A percentile compares a stretch with the other conserved stretches of the same genome.
Conservation (phyloP, 768 basidiomycete genomes). For the Termitomyces sp. region DNA sequence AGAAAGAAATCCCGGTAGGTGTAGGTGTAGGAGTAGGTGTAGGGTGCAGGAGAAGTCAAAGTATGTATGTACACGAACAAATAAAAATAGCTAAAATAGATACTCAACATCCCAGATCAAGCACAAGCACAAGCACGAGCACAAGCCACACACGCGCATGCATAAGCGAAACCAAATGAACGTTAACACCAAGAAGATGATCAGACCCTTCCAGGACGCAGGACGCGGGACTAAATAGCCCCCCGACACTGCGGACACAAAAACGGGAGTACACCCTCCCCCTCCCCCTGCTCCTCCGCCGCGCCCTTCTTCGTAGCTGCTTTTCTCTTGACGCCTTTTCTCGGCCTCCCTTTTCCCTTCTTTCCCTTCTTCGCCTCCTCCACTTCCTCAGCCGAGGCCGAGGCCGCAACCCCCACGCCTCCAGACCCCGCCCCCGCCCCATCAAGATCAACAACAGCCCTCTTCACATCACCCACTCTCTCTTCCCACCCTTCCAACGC, state of each 20-base stretch:
- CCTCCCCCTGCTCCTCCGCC: neutral
- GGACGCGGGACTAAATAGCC: too few species aligned
- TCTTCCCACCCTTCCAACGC: slow-evolving; percentile 44
- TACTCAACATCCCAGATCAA: neutral
- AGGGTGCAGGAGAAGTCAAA: too few species aligned
- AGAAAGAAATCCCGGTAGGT: too few species aligned
- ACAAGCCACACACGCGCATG: too few species aligned
- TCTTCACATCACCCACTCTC: slow-evolving; percentile 14
- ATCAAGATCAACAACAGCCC: slow-evolving; percentile 21
- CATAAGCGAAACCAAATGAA: too few species aligned
- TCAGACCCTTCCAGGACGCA: too few species aligned
- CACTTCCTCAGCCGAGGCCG: neutral
- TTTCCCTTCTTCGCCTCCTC: neutral
- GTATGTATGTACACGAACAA: too few species aligned
- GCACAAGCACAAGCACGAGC: too few species aligned
- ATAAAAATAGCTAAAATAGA: too few species aligned
- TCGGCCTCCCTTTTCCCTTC: neutral
- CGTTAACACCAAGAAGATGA: too few species aligned
- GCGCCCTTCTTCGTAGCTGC: neutral
- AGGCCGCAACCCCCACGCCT: too few species aligned
- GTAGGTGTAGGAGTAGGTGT: too few species aligned
- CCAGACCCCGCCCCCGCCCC: neutral
- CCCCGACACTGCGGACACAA: slow-evolving; percentile 16
- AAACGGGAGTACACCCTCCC: slow-evolving; percentile 1
- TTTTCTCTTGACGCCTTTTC: neutral